phyloP scores from a whole-genome alignment of 257 asterid genomes.

The Knoxia roxburghii region DNA sequence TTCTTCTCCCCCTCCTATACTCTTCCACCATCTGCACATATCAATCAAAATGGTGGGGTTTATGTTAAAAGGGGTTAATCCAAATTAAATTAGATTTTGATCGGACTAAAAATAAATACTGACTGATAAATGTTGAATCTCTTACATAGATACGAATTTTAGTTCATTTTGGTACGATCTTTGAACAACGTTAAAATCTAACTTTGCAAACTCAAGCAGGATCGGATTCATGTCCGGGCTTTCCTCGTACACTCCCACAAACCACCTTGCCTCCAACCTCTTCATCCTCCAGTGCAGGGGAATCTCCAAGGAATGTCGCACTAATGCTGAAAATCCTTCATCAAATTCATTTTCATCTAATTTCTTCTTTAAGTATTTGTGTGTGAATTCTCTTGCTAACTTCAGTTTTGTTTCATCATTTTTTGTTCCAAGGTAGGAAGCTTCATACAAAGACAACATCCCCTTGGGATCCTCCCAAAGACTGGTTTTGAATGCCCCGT shows the following conservation, averaged over 20 bases:
- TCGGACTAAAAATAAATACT: no score
- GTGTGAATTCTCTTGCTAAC: conserved; percentile 11
- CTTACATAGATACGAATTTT: not conserved
- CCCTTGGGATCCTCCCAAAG: conserved; percentile 19
- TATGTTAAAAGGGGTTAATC: no score
- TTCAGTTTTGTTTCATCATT: not conserved
- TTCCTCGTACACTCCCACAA: conserved; percentile 2
- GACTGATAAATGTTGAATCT: not conserved
- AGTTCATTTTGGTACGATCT: not conserved
- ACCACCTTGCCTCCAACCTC: conserved; percentile 10
- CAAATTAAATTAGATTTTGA: no score
- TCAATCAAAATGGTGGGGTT: no score
- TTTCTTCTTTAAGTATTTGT: not conserved
- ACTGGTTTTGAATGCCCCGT: conserved; percentile 7
- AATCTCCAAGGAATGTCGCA: conserved; percentile 12
- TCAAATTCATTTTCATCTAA: conserved; percentile 1
- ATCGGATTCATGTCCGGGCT: not conserved
- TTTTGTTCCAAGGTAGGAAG: conserved; percentile 1
- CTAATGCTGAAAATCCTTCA: not conserved
- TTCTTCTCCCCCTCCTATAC: not conserved
- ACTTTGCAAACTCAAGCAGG: conserved; percentile 4
- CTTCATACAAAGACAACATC: conserved; percentile 21
- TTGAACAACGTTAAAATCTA: conserved; percentile 13
- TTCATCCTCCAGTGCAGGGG: conserved; percentile 8
- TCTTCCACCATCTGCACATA: conserved; percentile 12